Evolutionary conservation across 495 filamentous ascomycete genomes (phyloP).

Genomic region (Neurospora discreta): DNA sequence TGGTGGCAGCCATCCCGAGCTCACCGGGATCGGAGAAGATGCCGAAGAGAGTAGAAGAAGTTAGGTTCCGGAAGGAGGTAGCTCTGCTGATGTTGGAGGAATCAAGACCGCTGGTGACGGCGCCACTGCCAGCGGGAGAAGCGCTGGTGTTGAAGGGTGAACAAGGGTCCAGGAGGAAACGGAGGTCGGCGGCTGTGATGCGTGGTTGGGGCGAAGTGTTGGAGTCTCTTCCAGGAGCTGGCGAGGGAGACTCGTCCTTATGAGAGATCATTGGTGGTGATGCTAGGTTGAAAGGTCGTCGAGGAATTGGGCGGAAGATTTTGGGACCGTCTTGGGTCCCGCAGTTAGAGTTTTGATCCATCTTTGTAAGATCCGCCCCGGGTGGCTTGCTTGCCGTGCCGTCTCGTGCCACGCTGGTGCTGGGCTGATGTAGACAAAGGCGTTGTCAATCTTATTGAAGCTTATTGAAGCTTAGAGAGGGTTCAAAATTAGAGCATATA

Average conservation of each 20-base stretch:
- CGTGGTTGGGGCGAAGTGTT: constrained; percentile 4
- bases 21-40: constrained; percentile 58
- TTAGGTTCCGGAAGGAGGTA: constrained; percentile 75
- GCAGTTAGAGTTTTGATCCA: neutral
- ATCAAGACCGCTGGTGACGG: neutral
- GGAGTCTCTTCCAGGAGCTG: constrained; percentile 32
- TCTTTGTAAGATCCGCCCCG: neutral
- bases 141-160: constrained; percentile 9
- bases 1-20: neutral
- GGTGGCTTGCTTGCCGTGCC: neutral
- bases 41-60: constrained; percentile 76
- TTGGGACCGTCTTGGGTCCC: constrained; percentile 7
- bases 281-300: constrained; percentile 60
- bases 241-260: constrained; percentile 33
- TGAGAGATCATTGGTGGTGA: constrained; percentile 38
- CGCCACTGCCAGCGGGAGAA: constrained; percentile 10
- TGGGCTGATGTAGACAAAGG: neutral
- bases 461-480: neutral
- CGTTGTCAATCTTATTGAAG: neutral
- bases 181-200: constrained; percentile 23
- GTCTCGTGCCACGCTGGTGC: neutral
- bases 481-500: neutral
- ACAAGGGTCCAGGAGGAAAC: constrained; percentile 24
- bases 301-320: constrained; percentile 47
- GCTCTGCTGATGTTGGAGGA: constrained; percentile 42